Conservation (phyloP, 352 stramenopile genomes). For the Pythium aquatile region DNA sequence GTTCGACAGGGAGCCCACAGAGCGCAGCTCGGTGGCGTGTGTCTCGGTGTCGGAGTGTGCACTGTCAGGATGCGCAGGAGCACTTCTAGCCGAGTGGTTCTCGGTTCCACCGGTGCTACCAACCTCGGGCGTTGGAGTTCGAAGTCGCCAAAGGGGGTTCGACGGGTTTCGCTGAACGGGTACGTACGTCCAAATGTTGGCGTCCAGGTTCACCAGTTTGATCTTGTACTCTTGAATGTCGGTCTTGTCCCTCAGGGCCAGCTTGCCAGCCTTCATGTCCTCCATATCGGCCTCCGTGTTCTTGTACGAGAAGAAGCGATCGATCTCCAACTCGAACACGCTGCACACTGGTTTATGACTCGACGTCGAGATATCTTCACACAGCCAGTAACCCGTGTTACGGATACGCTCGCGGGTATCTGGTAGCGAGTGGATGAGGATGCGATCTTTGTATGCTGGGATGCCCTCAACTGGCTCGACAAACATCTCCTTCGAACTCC, state of each 20-base stretch:
- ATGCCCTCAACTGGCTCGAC: constrained; percentile 23
- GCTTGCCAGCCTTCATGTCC: constrained; percentile 47
- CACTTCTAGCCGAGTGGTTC: constrained; percentile 6
- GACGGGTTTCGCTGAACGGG: neutral
- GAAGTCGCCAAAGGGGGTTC: constrained; percentile 17
- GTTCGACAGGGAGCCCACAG: constrained; percentile 14
- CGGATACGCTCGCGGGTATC: constrained; percentile 58
- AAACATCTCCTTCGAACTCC: constrained; percentile 56
- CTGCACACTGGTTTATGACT: constrained; percentile 77
- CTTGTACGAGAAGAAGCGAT: constrained; percentile 73
- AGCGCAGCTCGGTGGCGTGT: constrained; percentile 11
- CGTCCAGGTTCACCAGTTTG: constrained; percentile 72
- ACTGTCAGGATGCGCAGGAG: neutral
- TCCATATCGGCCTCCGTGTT: constrained; percentile 46
- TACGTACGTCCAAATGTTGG: constrained; percentile 74
- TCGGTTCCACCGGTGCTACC: neutral
- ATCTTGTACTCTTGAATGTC: constrained; percentile 71
- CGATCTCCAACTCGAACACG: constrained; percentile 69
- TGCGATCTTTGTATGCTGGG: constrained; percentile 74
- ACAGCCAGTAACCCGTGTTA: constrained; percentile 65
- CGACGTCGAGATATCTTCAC: constrained; percentile 60
- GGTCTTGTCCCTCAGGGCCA: constrained; percentile 53
- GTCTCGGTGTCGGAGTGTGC: neutral
- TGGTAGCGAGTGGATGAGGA: constrained; percentile 64
- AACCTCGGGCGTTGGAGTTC: constrained; percentile 17